phyloP scores from a whole-genome alignment of 192 early-diverging fungal species.

The Chytriomyces confervae region DNA sequence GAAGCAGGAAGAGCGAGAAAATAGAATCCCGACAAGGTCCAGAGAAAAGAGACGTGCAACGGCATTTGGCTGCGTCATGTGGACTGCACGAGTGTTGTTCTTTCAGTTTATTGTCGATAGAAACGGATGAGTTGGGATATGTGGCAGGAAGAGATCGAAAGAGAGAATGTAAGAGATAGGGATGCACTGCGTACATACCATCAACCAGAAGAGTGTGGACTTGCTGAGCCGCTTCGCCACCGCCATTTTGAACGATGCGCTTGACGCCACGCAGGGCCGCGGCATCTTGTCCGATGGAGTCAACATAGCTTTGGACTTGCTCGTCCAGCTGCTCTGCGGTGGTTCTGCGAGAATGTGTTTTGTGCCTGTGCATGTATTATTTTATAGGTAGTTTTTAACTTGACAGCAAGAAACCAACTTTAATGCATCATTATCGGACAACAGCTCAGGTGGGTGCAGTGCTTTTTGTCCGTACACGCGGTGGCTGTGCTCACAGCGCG shows the following conservation, averaged over 20 bases:
- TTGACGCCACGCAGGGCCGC: neutral
- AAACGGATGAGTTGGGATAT: neutral
- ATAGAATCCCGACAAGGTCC: conserved; percentile 1
- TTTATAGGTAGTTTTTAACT: too few species aligned
- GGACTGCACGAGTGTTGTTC: neutral
- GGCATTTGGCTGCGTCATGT: conserved; percentile 5
- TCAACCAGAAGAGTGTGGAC: neutral
- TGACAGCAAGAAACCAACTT: too few species aligned
- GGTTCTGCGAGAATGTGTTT: too few species aligned
- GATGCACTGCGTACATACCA: neutral
- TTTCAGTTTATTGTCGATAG: neutral
- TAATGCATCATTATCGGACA: too few species aligned
- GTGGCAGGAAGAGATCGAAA: neutral
- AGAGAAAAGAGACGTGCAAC: conserved; percentile 15
- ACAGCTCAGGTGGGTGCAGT: too few species aligned
- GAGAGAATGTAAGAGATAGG: too few species aligned
- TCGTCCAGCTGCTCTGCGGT: neutral
- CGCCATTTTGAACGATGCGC: neutral
- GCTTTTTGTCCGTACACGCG: too few species aligned
- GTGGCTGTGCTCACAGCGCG: too few species aligned
- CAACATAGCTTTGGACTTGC: neutral
- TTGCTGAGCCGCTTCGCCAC: neutral
- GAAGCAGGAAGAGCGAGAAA: neutral
- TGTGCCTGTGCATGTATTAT: too few species aligned
- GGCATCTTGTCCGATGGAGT: neutral